Percentiles rank a stretch among this genome's conserved stretches.
Evolutionary conservation across 106 monocot genomes (phyloP).

Genomic region (Acorus calamus): DNA sequence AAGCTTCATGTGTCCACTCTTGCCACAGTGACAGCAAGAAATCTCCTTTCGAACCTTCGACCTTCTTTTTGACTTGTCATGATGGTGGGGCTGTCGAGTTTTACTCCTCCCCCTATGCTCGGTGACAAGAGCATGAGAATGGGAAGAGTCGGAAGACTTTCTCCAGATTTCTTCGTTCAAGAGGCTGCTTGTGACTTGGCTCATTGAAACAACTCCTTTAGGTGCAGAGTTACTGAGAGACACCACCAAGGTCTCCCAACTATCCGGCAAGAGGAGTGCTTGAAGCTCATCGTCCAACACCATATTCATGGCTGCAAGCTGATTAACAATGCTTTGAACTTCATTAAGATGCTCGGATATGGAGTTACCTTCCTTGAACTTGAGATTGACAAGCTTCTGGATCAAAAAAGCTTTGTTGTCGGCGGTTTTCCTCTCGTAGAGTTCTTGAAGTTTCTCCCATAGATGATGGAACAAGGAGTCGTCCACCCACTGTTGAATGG

Average conservation of each 20-base stretch:
- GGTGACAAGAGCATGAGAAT: neutral
- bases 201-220: neutral
- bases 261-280: no score
- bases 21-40: neutral
- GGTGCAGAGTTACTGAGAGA: neutral
- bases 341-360: neutral
- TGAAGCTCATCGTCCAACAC: neutral
- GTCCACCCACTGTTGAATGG: no score
- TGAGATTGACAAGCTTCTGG: neutral
- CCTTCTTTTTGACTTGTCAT: neutral
- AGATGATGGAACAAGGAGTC: neutral
- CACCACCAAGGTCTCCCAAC: neutral
- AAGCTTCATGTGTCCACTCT: neutral
- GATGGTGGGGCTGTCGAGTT: neutral
- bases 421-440: neutral
- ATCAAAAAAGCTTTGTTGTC: no score
- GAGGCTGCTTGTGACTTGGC: neutral
- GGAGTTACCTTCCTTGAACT: neutral
- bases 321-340: neutral
- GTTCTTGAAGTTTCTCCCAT: neutral
- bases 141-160: neutral
- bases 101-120: neutral
- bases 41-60: neutral
- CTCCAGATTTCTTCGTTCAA: neutral
- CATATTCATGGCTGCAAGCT: neutral